Evolutionary conservation across 2,329 filamentous ascomycete species (phyloP), one percentile per base, ranked within the genome.

Genomic region (Falciphora oryzae): DNA sequence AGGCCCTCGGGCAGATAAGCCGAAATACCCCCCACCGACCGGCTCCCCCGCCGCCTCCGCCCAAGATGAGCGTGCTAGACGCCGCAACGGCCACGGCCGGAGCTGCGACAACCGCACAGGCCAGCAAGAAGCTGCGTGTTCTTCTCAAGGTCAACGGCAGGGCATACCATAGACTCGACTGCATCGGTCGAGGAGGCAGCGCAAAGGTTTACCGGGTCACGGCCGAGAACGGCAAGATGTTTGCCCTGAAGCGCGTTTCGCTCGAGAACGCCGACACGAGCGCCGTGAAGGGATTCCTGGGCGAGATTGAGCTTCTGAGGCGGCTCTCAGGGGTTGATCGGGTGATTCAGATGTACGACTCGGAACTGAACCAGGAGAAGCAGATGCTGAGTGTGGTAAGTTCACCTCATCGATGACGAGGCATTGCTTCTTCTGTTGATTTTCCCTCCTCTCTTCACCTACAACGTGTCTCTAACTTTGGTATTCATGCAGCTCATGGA

Each of bases 21-120:
- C 81, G 83, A 65, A 89, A 88, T 69, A 97, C 92, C 4, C 93
- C 93, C 14, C 90, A 87, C 71, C 83, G 93, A 69, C 84, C 90
- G 28, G 92, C 92, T 1, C 89, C 89, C 2, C 86, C 83, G 0
- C 89, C 87, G 0, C 94, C 94, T 3, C 94, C 95, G 4, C 94
- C 95, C 0, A 98, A 97, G 76, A 98, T 98, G 94, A 95, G 91
- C 1, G 90, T 97, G 10, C 79, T 97, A n/a, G 93, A 98, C 69
- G 89, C 93, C 3, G 94, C 93, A 2, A 97, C 94, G 1, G 87
- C 90, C 1, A 89, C 88, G 14, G 92, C 90, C 4, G 93, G 93
- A 18, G 91, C 92, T 31, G 87, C 90, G 5, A 89, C 90, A 0
- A 88, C 92, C 3, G 84, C 86, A 4, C 90, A 93, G 72, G 81